Conservation (phyloP, 176 grass and related monocot genomes). For the Zea mays region DNA sequence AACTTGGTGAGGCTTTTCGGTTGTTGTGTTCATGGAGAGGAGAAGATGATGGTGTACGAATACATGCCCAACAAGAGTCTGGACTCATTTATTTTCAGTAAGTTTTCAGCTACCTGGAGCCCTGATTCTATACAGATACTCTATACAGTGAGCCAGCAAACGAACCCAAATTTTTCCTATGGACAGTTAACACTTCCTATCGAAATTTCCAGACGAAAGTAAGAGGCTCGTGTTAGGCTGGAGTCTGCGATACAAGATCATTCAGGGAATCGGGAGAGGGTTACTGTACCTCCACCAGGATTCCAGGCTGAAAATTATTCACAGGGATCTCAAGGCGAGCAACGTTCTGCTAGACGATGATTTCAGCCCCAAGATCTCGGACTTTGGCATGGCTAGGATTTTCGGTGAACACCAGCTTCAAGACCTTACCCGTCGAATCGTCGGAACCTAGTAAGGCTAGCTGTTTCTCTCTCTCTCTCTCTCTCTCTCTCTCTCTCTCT, state of each 20-base stretch:
- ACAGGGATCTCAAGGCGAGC: constrained; percentile 73
- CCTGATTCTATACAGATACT: background rate
- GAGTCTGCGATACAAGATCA: constrained; percentile 56
- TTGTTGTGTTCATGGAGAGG: constrained; percentile 74
- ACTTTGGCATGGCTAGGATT: constrained; percentile 71
- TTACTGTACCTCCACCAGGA: constrained; percentile 79
- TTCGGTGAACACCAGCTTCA: constrained; percentile 61
- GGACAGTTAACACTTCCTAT: background rate
- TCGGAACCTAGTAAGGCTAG: constrained; percentile 63
- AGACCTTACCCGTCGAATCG: constrained; percentile 60
- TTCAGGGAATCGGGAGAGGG: constrained; percentile 63
- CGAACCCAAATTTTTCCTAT: constrained; percentile 21
- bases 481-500: background rate
- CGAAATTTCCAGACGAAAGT: constrained; percentile 50
- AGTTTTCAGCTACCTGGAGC: constrained; percentile 1
- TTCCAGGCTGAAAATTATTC: constrained; percentile 72
- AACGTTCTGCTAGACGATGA: constrained; percentile 64
- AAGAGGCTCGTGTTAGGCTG: constrained; percentile 54
- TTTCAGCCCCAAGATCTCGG: constrained; percentile 69
- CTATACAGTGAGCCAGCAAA: background rate
- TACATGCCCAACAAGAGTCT: constrained; percentile 86
- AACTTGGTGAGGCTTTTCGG: constrained; percentile 71
- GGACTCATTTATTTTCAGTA: constrained; percentile 65
- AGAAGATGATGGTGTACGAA: constrained; percentile 74
- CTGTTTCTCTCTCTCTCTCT: background rate